Evolutionary conservation across 2,329 filamentous ascomycete species (phyloP).

Genomic region (Microdochium nivale): DNA sequence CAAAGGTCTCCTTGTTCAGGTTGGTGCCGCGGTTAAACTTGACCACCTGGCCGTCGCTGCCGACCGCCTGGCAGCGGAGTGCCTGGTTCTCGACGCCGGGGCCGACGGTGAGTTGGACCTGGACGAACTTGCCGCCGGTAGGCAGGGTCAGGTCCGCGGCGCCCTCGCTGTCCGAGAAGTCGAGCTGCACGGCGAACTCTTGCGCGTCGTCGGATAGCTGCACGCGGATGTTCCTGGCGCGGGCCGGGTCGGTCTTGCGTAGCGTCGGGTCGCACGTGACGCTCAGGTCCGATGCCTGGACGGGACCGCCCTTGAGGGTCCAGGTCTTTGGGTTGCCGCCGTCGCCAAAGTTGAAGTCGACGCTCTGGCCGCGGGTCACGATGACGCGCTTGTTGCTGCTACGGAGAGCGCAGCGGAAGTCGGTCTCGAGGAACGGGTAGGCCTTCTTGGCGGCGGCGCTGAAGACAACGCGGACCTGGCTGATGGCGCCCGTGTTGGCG

Average conservation of each 20-base stretch:
- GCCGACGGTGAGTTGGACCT: conserved; percentile 11
- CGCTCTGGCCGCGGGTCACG: background rate
- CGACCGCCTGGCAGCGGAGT: conserved; percentile 9
- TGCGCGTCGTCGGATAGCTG: background rate
- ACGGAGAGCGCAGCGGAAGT: background rate
- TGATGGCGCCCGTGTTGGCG: background rate
- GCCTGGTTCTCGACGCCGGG: conserved; percentile 15
- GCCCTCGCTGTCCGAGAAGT: background rate
- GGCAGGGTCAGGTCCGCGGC: background rate
- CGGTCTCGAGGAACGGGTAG: background rate
- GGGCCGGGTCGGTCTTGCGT: background rate
- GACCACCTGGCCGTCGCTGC: conserved; percentile 14
- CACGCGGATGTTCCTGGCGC: background rate
- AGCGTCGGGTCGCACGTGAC: background rate
- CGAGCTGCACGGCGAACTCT: background rate
- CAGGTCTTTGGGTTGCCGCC: background rate
- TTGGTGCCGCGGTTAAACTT: conserved; percentile 22
- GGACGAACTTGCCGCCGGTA: background rate
- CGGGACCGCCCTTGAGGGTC: background rate
- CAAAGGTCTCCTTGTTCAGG: conserved; percentile 7
- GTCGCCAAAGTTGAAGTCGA: background rate
- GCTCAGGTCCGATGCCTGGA: background rate
- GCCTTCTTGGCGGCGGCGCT: background rate
- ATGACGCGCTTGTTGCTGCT: background rate
- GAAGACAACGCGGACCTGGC: background rate